These are phyloP conservation scores for Chrysanthemum makinoi DNA, from an alignment of 129 eudicot genomes.

Conservation along the genomic window DNA sequence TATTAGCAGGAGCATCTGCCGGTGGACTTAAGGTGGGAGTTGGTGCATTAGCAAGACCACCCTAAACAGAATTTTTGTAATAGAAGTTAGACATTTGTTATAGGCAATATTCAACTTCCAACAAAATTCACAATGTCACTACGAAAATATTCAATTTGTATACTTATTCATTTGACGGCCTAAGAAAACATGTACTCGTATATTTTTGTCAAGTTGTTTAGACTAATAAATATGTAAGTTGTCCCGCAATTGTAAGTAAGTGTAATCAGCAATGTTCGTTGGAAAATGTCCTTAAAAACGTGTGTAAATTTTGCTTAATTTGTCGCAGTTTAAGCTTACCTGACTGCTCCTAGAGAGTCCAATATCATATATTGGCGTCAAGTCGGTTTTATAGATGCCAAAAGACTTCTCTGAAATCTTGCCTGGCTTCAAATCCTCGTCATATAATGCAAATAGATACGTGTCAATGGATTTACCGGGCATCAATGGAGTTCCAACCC, in stretches of 20 bases:
- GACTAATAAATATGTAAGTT: not conserved
- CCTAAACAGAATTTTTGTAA: slow-evolving; percentile 15
- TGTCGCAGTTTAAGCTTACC: slow-evolving; percentile 26
- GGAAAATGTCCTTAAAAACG: not conserved
- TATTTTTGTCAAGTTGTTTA: not conserved
- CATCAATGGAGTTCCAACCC: slow-evolving; percentile 87
- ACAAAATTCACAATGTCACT: not conserved
- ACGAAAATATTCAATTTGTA: not conserved
- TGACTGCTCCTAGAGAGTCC: slow-evolving; percentile 56
- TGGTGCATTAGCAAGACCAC: slow-evolving; percentile 36
- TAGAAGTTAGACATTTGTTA: not conserved
- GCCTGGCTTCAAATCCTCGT: slow-evolving; percentile 69
- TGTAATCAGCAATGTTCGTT: not conserved
- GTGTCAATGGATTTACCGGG: slow-evolving; percentile 78
- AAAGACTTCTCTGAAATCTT: slow-evolving; percentile 59
- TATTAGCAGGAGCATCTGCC: slow-evolving; percentile 17
- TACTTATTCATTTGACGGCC: not conserved
- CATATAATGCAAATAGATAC: slow-evolving; percentile 61
- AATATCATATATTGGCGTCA: slow-evolving; percentile 53
- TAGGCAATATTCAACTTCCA: not conserved
- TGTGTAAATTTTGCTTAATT: not conserved
- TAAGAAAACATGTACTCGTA: not conserved
- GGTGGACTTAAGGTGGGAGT: slow-evolving; percentile 28
- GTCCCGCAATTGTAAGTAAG: not conserved
- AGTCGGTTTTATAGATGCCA: slow-evolving; percentile 70